These are phyloP conservation scores for Marasmius sp. DNA, from an alignment of 1,284 basidiomycete genomes.

Conservation along the genomic window DNA sequence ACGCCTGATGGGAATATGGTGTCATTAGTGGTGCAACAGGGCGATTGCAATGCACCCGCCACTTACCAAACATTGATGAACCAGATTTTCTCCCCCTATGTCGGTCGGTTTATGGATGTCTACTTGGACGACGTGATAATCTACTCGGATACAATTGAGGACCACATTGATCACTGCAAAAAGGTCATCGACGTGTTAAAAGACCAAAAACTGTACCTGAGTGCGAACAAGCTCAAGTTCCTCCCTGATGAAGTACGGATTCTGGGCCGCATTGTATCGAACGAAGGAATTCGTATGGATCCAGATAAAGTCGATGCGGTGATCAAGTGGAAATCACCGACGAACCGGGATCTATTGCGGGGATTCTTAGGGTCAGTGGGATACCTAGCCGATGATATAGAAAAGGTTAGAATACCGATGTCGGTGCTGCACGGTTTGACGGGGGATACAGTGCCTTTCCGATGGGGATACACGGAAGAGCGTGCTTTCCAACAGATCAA, in stretches of 20 bases:
- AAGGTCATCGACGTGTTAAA: constrained; percentile 20
- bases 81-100: constrained; percentile 5
- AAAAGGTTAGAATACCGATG: constrained; percentile 6
- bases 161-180: constrained; percentile 9
- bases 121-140: constrained; percentile 9
- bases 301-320: constrained; percentile 33
- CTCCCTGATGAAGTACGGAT: constrained; percentile 25
- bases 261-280: constrained; percentile 32
- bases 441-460: constrained; percentile 10
- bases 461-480: constrained; percentile 11
- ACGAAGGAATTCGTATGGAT: constrained; percentile 37
- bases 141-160: not conserved
- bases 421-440: constrained; percentile 7
- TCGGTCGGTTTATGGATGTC: constrained; percentile 5
- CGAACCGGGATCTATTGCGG: constrained; percentile 1
- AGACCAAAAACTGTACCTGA: constrained; percentile 27
- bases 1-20: constrained; percentile 27
- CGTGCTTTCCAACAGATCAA: constrained; percentile 30
- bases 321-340: constrained; percentile 21
- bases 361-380: constrained; percentile 12
- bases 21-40: constrained; percentile 17
- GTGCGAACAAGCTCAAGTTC: constrained; percentile 27
- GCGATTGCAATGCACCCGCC: constrained; percentile 23
- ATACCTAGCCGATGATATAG: constrained; percentile 13
- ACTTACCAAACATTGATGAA: constrained; percentile 19